Evolutionary conservation across 2,329 filamentous ascomycete species (phyloP).

Genomic region (Penicillium sumatraense): DNA sequence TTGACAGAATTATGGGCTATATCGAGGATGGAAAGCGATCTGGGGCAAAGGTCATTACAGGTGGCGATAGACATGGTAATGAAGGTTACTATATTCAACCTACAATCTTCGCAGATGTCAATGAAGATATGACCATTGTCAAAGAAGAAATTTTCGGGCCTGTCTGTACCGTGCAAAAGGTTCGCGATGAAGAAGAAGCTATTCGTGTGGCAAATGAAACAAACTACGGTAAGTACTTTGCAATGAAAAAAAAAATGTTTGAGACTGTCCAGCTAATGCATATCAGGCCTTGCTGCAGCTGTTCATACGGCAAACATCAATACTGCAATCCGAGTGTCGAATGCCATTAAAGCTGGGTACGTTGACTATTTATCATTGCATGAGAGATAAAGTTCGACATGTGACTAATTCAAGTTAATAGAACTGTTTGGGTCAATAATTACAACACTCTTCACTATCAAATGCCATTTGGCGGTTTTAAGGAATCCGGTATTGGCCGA

Average conservation of each 20-base stretch:
- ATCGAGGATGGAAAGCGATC: conserved; percentile 69
- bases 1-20: conserved; percentile 81
- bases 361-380: too few relatives aligned
- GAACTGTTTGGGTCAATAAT: conserved; percentile 67
- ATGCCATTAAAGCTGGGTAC: conserved; percentile 68
- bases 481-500: conserved; percentile 48
- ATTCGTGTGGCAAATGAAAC: conserved; percentile 72
- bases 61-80: conserved; percentile 46
- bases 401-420: conserved; percentile 14
- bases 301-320: conserved; percentile 79
- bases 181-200: conserved; percentile 72
- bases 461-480: conserved; percentile 42
- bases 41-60: conserved; percentile 64
- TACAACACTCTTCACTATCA: conserved; percentile 68
- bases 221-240: conserved; percentile 61
- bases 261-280: not conserved
- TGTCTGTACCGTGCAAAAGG: conserved; percentile 73
- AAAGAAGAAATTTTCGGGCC: conserved; percentile 23
- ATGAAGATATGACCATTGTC: conserved; percentile 13
- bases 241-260: too few relatives aligned
- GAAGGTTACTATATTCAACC: conserved; percentile 48
- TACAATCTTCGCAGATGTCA: conserved; percentile 15
- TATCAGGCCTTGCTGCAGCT: conserved; percentile 64
- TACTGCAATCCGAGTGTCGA: conserved; percentile 75
- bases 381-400: too few relatives aligned